Evolutionary conservation across 2,329 filamentous ascomycete genomes (phyloP).

Genomic region (Fusarium luffae): DNA sequence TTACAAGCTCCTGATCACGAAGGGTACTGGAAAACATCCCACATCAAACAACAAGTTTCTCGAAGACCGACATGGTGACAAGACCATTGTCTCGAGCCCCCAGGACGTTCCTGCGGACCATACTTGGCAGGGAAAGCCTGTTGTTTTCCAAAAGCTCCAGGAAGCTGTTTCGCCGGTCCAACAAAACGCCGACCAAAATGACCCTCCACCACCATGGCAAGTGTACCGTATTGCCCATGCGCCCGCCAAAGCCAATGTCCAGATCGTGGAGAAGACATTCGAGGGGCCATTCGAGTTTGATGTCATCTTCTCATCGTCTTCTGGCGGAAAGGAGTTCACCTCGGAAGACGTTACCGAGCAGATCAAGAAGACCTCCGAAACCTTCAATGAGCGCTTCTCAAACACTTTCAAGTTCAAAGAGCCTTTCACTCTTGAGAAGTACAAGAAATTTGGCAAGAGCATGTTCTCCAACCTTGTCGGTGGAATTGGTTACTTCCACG

Average conservation of each 20-base stretch:
- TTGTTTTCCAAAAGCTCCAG: slow-evolving; percentile 66
- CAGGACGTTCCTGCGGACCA: slow-evolving; percentile 70
- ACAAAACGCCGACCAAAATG: slow-evolving; percentile 62
- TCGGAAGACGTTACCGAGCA: slow-evolving; percentile 75
- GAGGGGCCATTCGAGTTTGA: slow-evolving; percentile 93
- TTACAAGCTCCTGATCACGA: slow-evolving; percentile 82
- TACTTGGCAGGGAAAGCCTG: slow-evolving; percentile 85
- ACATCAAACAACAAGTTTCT: slow-evolving; percentile 74
- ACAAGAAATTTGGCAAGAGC: slow-evolving; percentile 82
- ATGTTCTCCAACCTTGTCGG: slow-evolving; percentile 95
- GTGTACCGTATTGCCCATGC: slow-evolving; percentile 81
- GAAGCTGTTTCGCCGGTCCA: slow-evolving; percentile 62
- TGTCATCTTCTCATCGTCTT: slow-evolving; percentile 85
- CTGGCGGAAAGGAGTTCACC: slow-evolving; percentile 65
- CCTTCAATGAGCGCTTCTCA: slow-evolving; percentile 80
- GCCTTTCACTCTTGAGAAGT: slow-evolving; percentile 79
- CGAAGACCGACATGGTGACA: slow-evolving; percentile 76
- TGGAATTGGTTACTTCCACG: slow-evolving; percentile 95
- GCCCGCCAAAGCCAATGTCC: slow-evolving; percentile 79
- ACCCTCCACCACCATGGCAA: slow-evolving; percentile 86
- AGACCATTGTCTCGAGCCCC: slow-evolving; percentile 79
- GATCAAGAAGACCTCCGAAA: slow-evolving; percentile 72
- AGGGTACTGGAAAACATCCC: slow-evolving; percentile 72
- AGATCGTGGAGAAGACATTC: slow-evolving; percentile 92
- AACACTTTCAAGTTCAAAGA: slow-evolving; percentile 73